phyloP scores from a whole-genome alignment of 495 filamentous ascomycete genomes.

The Clohesyomyces aquaticus region DNA sequence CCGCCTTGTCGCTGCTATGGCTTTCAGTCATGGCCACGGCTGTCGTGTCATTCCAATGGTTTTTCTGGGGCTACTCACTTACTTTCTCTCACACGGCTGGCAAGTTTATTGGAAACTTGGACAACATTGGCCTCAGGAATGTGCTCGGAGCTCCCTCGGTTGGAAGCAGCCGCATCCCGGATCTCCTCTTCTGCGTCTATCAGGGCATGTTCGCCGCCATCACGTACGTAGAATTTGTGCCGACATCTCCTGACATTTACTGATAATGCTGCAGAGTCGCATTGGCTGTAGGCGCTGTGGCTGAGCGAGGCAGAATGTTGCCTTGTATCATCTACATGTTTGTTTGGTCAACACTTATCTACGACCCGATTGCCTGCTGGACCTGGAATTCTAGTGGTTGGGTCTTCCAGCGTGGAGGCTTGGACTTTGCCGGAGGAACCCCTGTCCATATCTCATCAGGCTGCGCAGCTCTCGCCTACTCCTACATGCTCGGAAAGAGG shows the following conservation, averaged over 20 bases:
- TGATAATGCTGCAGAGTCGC: conserved; percentile 64
- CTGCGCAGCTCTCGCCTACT: conserved; percentile 84
- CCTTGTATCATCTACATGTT: conserved; percentile 96
- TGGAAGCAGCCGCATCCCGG: conserved; percentile 78
- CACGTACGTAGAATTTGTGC: conserved; percentile 63
- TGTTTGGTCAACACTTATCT: conserved; percentile 91
- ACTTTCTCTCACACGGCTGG: conserved; percentile 87
- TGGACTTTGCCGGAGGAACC: conserved; percentile 95
- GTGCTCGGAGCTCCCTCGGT: conserved; percentile 82
- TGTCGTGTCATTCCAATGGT: conserved; percentile 95
- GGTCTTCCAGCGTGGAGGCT: conserved; percentile 79
- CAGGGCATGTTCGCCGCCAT: conserved; percentile 98
- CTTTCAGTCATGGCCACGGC: conserved; percentile 94
- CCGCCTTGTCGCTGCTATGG: conserved; percentile 92
- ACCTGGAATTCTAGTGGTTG: conserved; percentile 92
- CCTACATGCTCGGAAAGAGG: conserved; percentile 80
- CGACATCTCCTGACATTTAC: conserved; percentile 1
- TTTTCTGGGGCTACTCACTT: conserved; percentile 98
- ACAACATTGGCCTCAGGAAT: conserved; percentile 83
- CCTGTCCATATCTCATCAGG: conserved; percentile 96
- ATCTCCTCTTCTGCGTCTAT: conserved; percentile 89
- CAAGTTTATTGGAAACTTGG: conserved; percentile 79
- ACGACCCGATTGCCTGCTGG: conserved; percentile 97
- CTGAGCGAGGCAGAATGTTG: conserved; percentile 92
- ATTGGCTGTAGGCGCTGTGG: conserved; percentile 87